Evolutionary conservation across 116 monocot species (phyloP), one percentile per base, ranked within the genome.

Genomic region (Posidonia oceanica): DNA sequence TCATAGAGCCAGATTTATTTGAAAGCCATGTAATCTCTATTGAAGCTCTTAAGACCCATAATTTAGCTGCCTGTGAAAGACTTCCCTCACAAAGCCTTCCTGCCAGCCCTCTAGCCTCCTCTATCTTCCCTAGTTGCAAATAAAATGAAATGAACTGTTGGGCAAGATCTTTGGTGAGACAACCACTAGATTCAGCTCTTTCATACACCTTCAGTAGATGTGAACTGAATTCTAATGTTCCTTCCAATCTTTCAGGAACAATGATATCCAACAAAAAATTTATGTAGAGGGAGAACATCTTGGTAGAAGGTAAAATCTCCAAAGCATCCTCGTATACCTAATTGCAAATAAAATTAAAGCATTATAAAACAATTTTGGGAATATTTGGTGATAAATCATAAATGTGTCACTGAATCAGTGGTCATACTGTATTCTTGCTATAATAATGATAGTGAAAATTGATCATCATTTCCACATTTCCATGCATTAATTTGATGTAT

Each of bases 271-370:
- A 64, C 81, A 80, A 95, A 72, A 91, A 91, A 51, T 84, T 77
- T 42, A 76, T 70, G 72, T 84, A 95, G 14, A 88, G 75, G 29
- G 86, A 86, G 70, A 81, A 95, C 94, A 95, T 95, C 76, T 82
- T 83, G 59, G 63, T 64, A 64, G 91, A 81, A 16, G 85, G 82
- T 54, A 91, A 61, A 42, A 68, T 57, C 64, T 80, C 75, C 63
- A 91, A 17, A 63, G 91, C 88, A 63, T 95, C 91, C 69, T 88
- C 91, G 75, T 86, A 95, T 69, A 95, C 82, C 94, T 91, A 63
- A 41, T 66, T 44, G 41, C 39, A 66, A 60, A 52, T 20, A 73
- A 4, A 39, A 23, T n/a, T 57, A 69, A 36, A 38, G 18, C 16
- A 7, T 18, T 17, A 66, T 42, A n/a, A 44, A 66, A 63, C 7